Evolutionary conservation across 768 basidiomycete species (phyloP), one percentile per base, ranked within the genome.

Genomic region (Dentipellis fragilis): DNA sequence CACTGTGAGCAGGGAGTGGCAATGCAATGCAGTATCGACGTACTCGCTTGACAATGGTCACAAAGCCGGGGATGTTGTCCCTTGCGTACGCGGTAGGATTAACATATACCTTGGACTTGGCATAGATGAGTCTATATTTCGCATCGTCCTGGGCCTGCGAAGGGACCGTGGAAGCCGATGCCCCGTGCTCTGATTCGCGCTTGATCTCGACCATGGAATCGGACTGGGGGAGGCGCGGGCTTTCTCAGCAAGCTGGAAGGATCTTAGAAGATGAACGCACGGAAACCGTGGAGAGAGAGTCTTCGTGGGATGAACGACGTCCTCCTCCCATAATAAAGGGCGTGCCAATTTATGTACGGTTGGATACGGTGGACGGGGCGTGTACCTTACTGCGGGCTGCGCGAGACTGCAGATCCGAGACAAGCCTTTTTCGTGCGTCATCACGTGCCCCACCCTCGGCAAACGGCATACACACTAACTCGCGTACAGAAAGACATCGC

Each of bases 51-150:
- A 98, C 93, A 56, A 99, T 76, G 14, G 88, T 85, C 7, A 93
- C 84, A 67, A 95, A 98, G 1, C 96, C 96, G 2, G 91, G 83
- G 37, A 97, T 89, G 68, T 97, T 95, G 69, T 98, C 96, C 64
- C 87, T 79, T 2, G 87, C 77, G 67, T 93, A 94, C 3, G 87
- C 83, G 2, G 93, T 95, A 0, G 96, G 96, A 62, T 97, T 91
- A 46, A 99, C 84, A 66, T 95, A 93, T 47, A 97, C 95, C 68
- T 93, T 94, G 42, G 87, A 90, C 68, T 95, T 96, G 69, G 84
- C 87, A 63, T 92, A 96, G 12, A 97, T 68, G 49, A 97, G 75
- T 47, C 88, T 76, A 66, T 82, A 80, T 67, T 80, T 83, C 64
- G 69, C 69, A 62, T 83, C 83, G 61, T 85, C 83, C 54, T 79